phyloP scores from a whole-genome alignment of 2,329 filamentous ascomycete species.

The Aspergillus eucalypticola region DNA sequence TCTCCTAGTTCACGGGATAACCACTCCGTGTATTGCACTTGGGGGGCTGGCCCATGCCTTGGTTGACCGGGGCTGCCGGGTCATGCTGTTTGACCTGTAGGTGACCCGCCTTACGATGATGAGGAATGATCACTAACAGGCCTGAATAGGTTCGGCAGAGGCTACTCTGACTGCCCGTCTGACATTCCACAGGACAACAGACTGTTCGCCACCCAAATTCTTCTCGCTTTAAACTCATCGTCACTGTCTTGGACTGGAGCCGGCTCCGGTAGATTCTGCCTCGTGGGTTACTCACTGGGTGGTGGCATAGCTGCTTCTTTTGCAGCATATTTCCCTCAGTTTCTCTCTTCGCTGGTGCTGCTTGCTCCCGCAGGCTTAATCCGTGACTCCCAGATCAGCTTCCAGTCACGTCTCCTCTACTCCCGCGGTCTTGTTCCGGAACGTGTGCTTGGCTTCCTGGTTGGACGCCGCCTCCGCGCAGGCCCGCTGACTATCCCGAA shows the following conservation, averaged over 20 bases:
- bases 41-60: conserved; percentile 67
- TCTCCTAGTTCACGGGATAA: conserved; percentile 77
- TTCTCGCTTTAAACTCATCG: conserved; percentile 70
- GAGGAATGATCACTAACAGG: not conserved
- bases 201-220: conserved; percentile 71
- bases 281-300: conserved; percentile 79
- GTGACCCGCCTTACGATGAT: conserved; percentile 6
- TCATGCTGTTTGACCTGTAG: conserved; percentile 72
- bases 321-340: conserved; percentile 65
- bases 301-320: conserved; percentile 73
- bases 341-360: conserved; percentile 70
- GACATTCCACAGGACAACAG: conserved; percentile 71
- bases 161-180: conserved; percentile 70
- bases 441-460: conserved; percentile 53
- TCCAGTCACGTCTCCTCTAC: conserved; percentile 65
- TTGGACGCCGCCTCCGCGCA: conserved; percentile 53
- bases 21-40: conserved; percentile 71
- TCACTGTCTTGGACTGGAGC: conserved; percentile 64
- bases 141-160: conserved; percentile 58
- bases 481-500: conserved; percentile 39
- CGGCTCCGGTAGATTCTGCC: conserved; percentile 58
- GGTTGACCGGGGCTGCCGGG: conserved; percentile 66
- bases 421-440: conserved; percentile 61
- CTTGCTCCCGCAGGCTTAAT: conserved; percentile 79
- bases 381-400: conserved; percentile 61